Evolutionary conservation across 305 asterid genomes (phyloP), one percentile per base, ranked within the genome.

Genomic region (Fraxinus greggii): DNA sequence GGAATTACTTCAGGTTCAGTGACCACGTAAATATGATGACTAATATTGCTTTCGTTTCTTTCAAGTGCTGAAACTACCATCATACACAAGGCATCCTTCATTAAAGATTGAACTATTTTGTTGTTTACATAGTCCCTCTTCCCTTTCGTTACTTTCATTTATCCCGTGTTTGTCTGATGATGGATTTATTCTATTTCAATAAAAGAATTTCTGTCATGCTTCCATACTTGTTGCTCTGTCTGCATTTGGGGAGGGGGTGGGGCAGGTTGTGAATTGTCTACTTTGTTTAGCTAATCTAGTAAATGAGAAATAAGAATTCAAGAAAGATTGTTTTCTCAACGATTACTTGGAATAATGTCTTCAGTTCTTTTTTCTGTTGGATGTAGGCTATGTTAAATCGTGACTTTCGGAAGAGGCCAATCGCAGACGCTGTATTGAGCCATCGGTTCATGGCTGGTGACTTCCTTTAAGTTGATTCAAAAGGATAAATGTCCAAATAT

Each of bases 1-100:
- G 99, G 97, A 92, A 88, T 85, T 95, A 77, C 93, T 94, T 42
- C 98, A 93, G 97, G 99, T 94, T 84, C 82, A 75, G 79, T 79
- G 26, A 72, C 70, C 72, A 32, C 78, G 13, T 77, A 38, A 78
- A 31, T 8, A 33, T 33, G 15, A 28, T 24, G 72, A 59, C 72
- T 28, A 48, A 17, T 78, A 21, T 28, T 29, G 40, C 8, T 73
- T 1, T 42, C 31, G 5, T 75, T 56, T 40, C 63, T 63, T 45
- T 79, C 23, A 35, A 31, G 72, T 35, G 81, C 63, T 78, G 59
- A 31, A 36, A 36, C 67, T 56, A 56, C 67, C 67, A 56, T 56
- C 67, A 56, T 19, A 56, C 13, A 56, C 67, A 1, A 56, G 28
- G 67, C 28, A 7, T 19, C 67, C 28, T 56, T 51, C 23, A 8